Evolutionary conservation across 2,329 filamentous ascomycete genomes (phyloP).

Genomic region (Epichloe sibirici): DNA sequence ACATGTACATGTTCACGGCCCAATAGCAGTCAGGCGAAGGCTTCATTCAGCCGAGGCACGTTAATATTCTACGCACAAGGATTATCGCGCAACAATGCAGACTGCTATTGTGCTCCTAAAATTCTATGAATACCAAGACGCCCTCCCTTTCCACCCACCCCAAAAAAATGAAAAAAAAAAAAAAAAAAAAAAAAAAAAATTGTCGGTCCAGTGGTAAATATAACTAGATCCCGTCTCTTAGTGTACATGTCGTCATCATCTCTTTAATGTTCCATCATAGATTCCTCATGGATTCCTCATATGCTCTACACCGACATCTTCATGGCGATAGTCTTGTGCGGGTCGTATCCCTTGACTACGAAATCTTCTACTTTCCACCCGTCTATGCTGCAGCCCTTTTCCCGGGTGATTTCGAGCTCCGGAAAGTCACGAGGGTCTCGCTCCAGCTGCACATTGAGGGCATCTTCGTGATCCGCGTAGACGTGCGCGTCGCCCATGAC

Average conservation of each 20-base stretch:
- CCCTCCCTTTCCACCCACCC: too few species aligned
- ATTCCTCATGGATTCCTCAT: neutral
- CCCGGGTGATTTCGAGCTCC: constrained; percentile 56
- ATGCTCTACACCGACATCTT: constrained; percentile 77
- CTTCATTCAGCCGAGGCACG: too few species aligned
- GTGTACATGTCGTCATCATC: neutral
- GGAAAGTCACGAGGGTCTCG: constrained; percentile 76
- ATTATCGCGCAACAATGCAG: neutral
- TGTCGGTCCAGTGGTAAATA: too few species aligned
- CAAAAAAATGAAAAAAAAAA: too few species aligned
- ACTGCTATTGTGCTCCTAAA: neutral
- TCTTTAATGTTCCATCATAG: neutral
- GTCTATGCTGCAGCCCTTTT: constrained; percentile 65
- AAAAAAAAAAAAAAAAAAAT: too few species aligned
- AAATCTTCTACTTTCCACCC: constrained; percentile 87
- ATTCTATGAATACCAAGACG: neutral
- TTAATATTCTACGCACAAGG: neutral
- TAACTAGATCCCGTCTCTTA: too few species aligned
- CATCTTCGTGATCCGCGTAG: constrained; percentile 85
- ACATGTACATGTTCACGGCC: too few species aligned
- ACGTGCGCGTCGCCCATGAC: constrained; percentile 98
- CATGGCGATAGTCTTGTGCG: constrained; percentile 88
- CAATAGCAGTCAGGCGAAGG: too few species aligned
- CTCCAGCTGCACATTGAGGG: constrained; percentile 66
- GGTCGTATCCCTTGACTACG: constrained; percentile 74